Evolutionary conservation across 2,329 filamentous ascomycete species (phyloP).

Genomic region (Epichloe bromicola): DNA sequence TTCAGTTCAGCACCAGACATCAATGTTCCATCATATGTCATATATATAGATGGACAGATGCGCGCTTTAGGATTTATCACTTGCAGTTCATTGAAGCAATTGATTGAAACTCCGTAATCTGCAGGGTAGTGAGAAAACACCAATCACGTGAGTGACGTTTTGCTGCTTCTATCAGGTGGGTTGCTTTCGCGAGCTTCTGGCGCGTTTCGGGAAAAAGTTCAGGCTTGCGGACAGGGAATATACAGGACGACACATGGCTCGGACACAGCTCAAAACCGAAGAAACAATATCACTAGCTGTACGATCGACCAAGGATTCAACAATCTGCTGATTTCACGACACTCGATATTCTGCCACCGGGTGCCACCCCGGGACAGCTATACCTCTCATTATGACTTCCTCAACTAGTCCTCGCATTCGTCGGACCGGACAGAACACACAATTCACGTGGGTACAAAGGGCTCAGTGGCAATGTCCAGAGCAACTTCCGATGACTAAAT

Average conservation of each 20-base stretch:
- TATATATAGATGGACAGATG: neutral
- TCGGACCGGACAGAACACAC: constrained; percentile 34
- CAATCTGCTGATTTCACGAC: neutral
- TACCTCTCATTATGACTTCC: constrained; percentile 18
- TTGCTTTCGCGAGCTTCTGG: neutral
- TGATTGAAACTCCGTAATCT: neutral
- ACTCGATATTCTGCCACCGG: neutral
- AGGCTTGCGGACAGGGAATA: neutral
- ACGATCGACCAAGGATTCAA: neutral
- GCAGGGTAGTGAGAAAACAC: neutral
- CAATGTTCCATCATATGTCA: no score
- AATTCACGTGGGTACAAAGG: constrained; percentile 28
- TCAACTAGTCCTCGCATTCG: constrained; percentile 27
- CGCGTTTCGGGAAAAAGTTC: neutral
- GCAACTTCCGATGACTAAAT: neutral
- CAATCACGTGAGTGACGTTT: neutral
- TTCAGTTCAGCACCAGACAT: no score
- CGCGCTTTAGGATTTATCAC: neutral
- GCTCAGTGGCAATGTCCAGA: neutral
- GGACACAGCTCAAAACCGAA: neutral
- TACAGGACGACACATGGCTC: neutral
- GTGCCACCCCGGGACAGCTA: constrained; percentile 4
- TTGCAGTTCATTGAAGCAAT: neutral
- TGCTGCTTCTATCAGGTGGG: no score
- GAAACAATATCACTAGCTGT: neutral